phyloP scores from a whole-genome alignment of 768 basidiomycete species.

The Collybia sordida region DNA sequence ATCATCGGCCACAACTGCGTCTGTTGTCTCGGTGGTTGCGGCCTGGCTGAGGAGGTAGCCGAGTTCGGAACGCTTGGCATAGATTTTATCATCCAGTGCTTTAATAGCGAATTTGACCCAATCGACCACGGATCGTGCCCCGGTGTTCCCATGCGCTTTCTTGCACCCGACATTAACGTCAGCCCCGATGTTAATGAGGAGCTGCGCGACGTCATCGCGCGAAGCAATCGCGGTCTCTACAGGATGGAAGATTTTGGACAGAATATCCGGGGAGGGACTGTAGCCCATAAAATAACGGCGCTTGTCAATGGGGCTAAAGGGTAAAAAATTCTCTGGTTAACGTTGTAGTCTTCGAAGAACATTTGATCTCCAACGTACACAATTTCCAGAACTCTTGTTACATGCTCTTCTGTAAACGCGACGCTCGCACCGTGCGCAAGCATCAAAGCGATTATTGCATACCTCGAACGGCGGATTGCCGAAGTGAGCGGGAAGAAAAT shows the following conservation, averaged over 20 bases:
- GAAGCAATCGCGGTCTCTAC: conserved; percentile 35
- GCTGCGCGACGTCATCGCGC: conserved; percentile 35
- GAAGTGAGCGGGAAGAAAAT: conserved; percentile 35
- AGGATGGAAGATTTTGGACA: conserved; percentile 28
- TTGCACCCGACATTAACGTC: conserved; percentile 32
- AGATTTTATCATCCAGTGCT: conserved; percentile 5
- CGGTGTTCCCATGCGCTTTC: conserved; percentile 12
- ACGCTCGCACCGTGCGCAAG: conserved; percentile 42
- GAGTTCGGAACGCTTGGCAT: too few relatives aligned
- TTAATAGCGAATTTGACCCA: conserved; percentile 35
- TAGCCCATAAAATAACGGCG: conserved; percentile 18
- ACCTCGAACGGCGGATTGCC: conserved; percentile 31
- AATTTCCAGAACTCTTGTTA: conserved; percentile 30
- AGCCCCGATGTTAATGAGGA: conserved; percentile 38
- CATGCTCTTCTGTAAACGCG: conserved; percentile 30
- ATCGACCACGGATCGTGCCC: conserved; percentile 31
- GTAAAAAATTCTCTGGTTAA: background rate
- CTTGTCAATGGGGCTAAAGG: conserved; percentile 13
- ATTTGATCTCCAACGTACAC: conserved; percentile 22
- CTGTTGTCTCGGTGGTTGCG: too few relatives aligned
- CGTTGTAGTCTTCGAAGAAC: too few relatives aligned
- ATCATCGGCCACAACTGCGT: background rate
- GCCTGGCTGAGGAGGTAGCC: too few relatives aligned
- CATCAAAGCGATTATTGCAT: conserved; percentile 35
- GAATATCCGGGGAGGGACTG: conserved; percentile 18